A percentile compares a stretch with the other conserved stretches of the same genome.
These are phyloP conservation scores for Auricularia cornea DNA, from an alignment of 768 basidiomycete genomes.

Conservation along the genomic window DNA sequence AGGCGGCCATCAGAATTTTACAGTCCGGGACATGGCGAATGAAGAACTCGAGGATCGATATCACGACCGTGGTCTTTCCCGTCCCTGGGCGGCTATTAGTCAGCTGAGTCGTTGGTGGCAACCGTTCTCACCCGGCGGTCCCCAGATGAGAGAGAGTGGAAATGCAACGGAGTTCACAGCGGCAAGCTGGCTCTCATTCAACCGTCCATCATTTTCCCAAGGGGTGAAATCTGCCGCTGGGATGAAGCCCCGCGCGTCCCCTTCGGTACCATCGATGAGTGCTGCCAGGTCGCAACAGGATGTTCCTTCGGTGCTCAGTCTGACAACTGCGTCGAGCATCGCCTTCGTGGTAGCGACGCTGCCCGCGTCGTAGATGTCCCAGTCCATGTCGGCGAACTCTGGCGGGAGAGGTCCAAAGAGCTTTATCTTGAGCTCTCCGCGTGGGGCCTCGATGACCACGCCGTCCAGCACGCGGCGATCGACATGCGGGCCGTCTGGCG, in stretches of 20 bases:
- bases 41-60: slow-evolving; percentile 46
- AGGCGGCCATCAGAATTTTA: slow-evolving; percentile 62
- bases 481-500: slow-evolving; percentile 41
- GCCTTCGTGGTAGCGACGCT: slow-evolving; percentile 54
- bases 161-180: slow-evolving; percentile 41
- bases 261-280: slow-evolving; percentile 34
- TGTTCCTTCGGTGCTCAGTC: slow-evolving; percentile 34
- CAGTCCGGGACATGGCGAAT: slow-evolving; percentile 24
- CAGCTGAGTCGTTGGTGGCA: slow-evolving; percentile 1
- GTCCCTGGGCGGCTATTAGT: slow-evolving; percentile 37
- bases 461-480: slow-evolving; percentile 46
- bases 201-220: slow-evolving; percentile 6
- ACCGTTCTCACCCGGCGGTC: slow-evolving; percentile 56
- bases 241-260: slow-evolving; percentile 7
- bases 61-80: slow-evolving; percentile 63
- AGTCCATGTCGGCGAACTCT: slow-evolving; percentile 50
- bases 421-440: slow-evolving; percentile 47
- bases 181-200: slow-evolving; percentile 48
- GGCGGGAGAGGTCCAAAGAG: slow-evolving; percentile 53
- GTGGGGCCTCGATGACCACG: slow-evolving; percentile 42
- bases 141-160: slow-evolving; percentile 55
- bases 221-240: slow-evolving; percentile 7
- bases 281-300: slow-evolving; percentile 43
- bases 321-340: slow-evolving; percentile 54
- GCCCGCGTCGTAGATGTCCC: slow-evolving; percentile 57